Conservation (phyloP, 2,329 filamentous ascomycete genomes). For the Aspergillus sp. region DNA sequence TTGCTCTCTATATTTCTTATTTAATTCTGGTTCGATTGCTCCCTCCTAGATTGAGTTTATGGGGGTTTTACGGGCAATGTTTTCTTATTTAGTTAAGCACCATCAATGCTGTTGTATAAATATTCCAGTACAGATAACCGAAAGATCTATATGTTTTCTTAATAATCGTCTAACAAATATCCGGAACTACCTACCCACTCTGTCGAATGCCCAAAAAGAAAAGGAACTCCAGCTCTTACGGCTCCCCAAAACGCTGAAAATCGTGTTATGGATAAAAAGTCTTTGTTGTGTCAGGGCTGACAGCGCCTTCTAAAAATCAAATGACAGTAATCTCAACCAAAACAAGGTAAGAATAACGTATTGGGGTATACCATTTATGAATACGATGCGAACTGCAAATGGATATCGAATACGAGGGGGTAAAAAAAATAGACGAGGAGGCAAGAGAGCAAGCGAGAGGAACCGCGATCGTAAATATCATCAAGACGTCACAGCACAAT, state of each 20-base stretch:
- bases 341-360: constrained; percentile 1
- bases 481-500: neutral
- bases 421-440: neutral
- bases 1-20: neutral
- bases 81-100: too few species aligned
- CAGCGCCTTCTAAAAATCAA: constrained; percentile 1
- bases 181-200: neutral
- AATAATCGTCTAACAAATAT: neutral
- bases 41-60: neutral
- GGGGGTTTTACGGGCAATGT: too few species aligned
- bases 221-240: neutral
- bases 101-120: neutral
- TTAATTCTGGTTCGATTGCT: neutral
- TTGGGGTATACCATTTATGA: constrained; percentile 9
- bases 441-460: neutral
- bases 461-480: constrained; percentile 5
- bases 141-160: neutral
- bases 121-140: neutral
- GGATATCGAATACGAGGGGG: constrained; percentile 7
- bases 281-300: neutral
- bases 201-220: neutral
- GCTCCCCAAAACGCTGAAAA: neutral
- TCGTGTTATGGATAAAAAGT: neutral
- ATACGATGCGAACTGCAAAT: constrained; percentile 5
- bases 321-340: neutral